These are phyloP conservation scores for Cicer judaicum DNA, from an alignment of 306 rosid genomes.

Conservation along the genomic window DNA sequence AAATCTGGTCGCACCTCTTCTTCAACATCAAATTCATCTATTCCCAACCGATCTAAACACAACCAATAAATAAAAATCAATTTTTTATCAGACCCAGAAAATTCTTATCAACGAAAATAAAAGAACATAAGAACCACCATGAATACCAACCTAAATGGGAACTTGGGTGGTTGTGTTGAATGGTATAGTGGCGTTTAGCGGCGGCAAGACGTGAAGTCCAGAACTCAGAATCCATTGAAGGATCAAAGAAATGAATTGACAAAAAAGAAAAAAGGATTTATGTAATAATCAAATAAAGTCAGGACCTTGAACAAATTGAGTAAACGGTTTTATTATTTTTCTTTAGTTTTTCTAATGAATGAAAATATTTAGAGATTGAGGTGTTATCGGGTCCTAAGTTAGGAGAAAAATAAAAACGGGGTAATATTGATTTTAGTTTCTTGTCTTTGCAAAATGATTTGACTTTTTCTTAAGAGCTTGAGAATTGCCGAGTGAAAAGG, in stretches of 20 bases:
- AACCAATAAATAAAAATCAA: conserved; percentile 17
- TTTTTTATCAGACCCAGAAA: conserved; percentile 40
- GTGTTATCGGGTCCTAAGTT: conserved; percentile 37
- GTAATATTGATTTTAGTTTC: not conserved
- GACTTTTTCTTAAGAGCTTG: conserved; percentile 49
- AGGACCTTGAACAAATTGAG: conserved; percentile 28
- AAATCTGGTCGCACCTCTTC: conserved; percentile 92
- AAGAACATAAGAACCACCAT: not conserved
- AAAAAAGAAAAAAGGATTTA: not conserved
- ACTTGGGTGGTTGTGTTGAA: conserved; percentile 75
- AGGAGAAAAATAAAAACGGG: not conserved
- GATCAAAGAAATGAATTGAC: conserved; percentile 40
- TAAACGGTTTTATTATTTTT: not conserved
- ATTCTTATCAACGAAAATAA: not conserved
- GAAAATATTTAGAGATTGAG: conserved; percentile 33
- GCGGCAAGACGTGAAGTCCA: conserved; percentile 97
- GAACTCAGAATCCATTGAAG: conserved; percentile 89
- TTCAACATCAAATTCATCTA: conserved; percentile 85
- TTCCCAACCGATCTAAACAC: conserved; percentile 78
- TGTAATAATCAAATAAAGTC: conserved; percentile 21
- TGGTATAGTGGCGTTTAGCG: conserved; percentile 82
- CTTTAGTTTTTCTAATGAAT: not conserved
- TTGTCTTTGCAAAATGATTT: conserved; percentile 27
- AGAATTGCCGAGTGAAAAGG: conserved; percentile 44
- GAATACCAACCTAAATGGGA: conserved; percentile 69